Conservation (phyloP, 352 stramenopile species). For the Phytophthora tentaculata region DNA sequence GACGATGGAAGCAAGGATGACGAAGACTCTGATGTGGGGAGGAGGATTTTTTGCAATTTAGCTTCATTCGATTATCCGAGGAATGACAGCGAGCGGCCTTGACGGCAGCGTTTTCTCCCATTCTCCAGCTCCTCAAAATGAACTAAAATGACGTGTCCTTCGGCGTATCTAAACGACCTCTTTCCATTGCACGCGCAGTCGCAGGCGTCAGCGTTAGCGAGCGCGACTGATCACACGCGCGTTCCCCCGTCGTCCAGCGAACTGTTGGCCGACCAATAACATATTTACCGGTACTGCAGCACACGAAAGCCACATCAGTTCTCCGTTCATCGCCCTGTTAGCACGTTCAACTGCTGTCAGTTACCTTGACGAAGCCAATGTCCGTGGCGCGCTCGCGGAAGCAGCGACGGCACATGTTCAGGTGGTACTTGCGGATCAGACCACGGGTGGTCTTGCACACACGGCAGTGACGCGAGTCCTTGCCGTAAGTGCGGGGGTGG, state of each 20-base stretch:
- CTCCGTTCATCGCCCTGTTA: neutral
- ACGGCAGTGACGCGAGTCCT: slow-evolving; percentile 91
- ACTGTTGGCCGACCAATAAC: slow-evolving; percentile 54
- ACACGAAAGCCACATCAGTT: slow-evolving; percentile 20
- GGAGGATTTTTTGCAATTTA: slow-evolving; percentile 56
- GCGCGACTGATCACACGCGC: slow-evolving; percentile 37
- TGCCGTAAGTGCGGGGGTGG: slow-evolving; percentile 89
- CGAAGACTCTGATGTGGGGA: slow-evolving; percentile 17
- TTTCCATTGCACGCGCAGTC: slow-evolving; percentile 47
- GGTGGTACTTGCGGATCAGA: slow-evolving; percentile 96
- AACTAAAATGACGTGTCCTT: slow-evolving; percentile 57
- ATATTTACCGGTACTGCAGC: slow-evolving; percentile 71
- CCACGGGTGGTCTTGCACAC: slow-evolving; percentile 91
- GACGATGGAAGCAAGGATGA: slow-evolving; percentile 10
- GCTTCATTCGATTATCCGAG: slow-evolving; percentile 64
- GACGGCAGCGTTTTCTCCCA: slow-evolving; percentile 23
- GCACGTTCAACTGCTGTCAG: neutral
- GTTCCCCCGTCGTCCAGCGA: slow-evolving; percentile 37
- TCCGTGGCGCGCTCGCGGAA: slow-evolving; percentile 94
- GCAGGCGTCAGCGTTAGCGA: slow-evolving; percentile 40
- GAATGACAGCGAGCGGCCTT: slow-evolving; percentile 7
- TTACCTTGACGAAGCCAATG: slow-evolving; percentile 96
- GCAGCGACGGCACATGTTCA: slow-evolving; percentile 97
- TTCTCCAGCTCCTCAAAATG: slow-evolving; percentile 28
- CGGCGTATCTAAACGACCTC: slow-evolving; percentile 62